Evolutionary conservation across 176 grass and related monocot genomes (phyloP), one percentile per base, ranked within the genome.

Genomic region (Ensete ventricosum): DNA sequence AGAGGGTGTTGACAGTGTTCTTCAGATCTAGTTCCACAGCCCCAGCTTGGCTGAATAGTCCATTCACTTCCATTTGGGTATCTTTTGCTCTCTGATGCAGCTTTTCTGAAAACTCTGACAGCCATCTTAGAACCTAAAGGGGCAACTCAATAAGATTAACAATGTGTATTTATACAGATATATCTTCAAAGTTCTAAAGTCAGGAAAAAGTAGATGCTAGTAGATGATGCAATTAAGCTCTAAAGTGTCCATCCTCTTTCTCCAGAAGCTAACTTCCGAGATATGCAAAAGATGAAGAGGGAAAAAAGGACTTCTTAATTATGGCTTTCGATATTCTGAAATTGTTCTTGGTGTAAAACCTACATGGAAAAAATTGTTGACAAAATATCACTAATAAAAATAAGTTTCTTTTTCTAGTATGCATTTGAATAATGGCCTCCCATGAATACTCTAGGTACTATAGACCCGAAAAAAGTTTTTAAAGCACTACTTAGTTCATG

Each of bases 1-100:
- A 73, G 19, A 90, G 88, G 11, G 81, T 82, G 67, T 75, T 55
- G 12, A 83, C 14, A 0, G 91, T 74, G 52, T 84, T 86, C 81
- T 90, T 90, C 91, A 95, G 77, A 64, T 90, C 88, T 49, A 95
- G 67, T 76, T 95, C 85, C 14, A 90, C 85, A 9, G 71, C 50
- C 6, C 66, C 76, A 25, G 83, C 65, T 67, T 90, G 77, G 17
- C 82, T 75, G 54, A 90, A 63, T 72, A 95, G 2, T 68, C 62
- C 74, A 69, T 94, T 84, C 29, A 90, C 50, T 77, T 95, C 87
- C n/a, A 51, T 51, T 7, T 78, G 66, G 25, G 78, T 76, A 14
- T 60, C 54, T 51, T 88, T 82, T 67, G 88, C 88, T 57, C 75
- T 90, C 50, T 78, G 62, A 67, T 88, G 83, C 55, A 95, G 67